These are phyloP conservation scores for Gossypium mustelinum DNA, from an alignment of 345 rosid genomes.

Conservation along the genomic window DNA sequence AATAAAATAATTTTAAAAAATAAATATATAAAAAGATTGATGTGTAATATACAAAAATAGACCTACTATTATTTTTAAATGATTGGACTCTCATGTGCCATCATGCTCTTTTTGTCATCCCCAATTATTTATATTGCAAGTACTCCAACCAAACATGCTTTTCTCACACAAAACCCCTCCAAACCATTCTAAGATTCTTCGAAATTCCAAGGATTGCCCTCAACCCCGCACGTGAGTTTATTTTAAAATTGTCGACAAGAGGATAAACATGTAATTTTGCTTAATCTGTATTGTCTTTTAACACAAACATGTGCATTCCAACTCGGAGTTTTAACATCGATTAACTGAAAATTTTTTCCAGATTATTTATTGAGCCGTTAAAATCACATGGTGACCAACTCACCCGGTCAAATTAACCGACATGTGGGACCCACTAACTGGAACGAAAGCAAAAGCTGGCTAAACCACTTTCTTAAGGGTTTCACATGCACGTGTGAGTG, in stretches of 20 bases:
- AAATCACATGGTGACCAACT: conserved; percentile 61
- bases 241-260: neutral
- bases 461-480: neutral
- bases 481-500: conserved; percentile 11
- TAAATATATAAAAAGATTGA: no score
- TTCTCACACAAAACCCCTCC: conserved; percentile 9
- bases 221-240: neutral
- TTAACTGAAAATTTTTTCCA: conserved; percentile 21
- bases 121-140: neutral
- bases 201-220: conserved; percentile 21
- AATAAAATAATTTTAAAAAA: no score
- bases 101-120: conserved; percentile 16
- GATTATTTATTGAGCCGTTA: conserved; percentile 29
- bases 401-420: conserved; percentile 49
- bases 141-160: conserved; percentile 38
- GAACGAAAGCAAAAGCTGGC: conserved; percentile 3
- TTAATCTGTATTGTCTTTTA: neutral
- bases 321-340: conserved; percentile 22
- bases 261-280: neutral
- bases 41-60: no score
- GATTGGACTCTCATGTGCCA: conserved; percentile 26
- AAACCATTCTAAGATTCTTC: neutral
- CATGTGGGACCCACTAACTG: conserved; percentile 24
- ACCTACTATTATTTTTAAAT: conserved; percentile 11
- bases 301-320: conserved; percentile 26